Percentiles rank a stretch among this genome's conserved stretches.
phyloP scores from a whole-genome alignment of 345 rosid species.

The Pistacia atlantica region DNA sequence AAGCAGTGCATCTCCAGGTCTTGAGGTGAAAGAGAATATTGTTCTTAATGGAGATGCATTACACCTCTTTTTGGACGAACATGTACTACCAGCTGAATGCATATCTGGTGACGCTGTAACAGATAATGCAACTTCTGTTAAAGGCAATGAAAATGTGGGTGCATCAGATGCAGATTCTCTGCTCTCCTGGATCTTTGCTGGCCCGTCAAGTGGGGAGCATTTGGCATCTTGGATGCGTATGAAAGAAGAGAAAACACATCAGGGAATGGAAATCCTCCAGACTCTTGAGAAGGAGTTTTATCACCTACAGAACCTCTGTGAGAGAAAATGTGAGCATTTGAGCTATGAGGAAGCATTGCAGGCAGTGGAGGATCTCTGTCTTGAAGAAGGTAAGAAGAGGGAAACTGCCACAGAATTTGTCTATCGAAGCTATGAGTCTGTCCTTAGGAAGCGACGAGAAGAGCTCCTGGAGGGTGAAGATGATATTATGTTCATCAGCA shows the following conservation, averaged over 20 bases:
- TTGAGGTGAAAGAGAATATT: conserved; percentile 64
- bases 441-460: conserved; percentile 70
- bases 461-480: conserved; percentile 59
- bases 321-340: conserved; percentile 76
- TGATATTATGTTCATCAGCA: conserved; percentile 43
- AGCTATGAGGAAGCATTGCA: conserved; percentile 88
- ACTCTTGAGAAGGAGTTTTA: conserved; percentile 77
- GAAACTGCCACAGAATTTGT: conserved; percentile 56
- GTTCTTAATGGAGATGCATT: conserved; percentile 59
- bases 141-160: conserved; percentile 35
- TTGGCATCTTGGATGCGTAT: conserved; percentile 62
- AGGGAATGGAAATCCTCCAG: conserved; percentile 76
- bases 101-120: conserved; percentile 29
- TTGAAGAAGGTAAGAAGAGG: conserved; percentile 82
- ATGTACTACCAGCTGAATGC: conserved; percentile 41
- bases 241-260: conserved; percentile 71
- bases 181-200: conserved; percentile 87
- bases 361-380: conserved; percentile 76
- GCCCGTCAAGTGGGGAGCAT: conserved; percentile 69
- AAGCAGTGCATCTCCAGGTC: conserved; percentile 31
- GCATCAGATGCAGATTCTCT: conserved; percentile 49
- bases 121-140: conserved; percentile 36
- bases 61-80: conserved; percentile 65
- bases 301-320: conserved; percentile 78
- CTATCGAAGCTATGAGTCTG: conserved; percentile 60